Conservation (phyloP, 2,329 filamentous ascomycete genomes). For the Microthyrium microscopicum region DNA sequence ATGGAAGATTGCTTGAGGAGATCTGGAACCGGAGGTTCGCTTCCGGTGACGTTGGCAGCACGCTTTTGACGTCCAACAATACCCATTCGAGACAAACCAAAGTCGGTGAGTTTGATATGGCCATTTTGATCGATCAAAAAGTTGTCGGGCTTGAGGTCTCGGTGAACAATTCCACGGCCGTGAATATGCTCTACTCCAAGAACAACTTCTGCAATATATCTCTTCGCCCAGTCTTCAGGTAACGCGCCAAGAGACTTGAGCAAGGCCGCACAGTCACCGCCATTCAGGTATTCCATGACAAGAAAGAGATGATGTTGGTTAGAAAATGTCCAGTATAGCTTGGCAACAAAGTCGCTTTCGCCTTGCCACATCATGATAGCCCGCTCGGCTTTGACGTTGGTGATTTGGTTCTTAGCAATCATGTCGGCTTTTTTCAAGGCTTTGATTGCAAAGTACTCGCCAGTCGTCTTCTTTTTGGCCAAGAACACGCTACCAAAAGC, state of each 20-base stretch:
- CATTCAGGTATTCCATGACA: conserved; percentile 98
- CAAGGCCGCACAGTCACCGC: conserved; percentile 88
- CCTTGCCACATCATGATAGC: conserved; percentile 99
- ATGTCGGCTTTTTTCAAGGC: conserved; percentile 99
- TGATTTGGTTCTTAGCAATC: conserved; percentile 98
- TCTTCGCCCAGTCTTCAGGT: conserved; percentile 95
- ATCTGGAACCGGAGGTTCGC: conserved; percentile 73
- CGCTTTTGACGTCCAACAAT: conserved; percentile 91
- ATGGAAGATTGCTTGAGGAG: conserved; percentile 86
- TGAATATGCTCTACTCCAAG: conserved; percentile 95
- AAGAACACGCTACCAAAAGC: conserved; percentile 96
- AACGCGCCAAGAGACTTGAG: conserved; percentile 88
- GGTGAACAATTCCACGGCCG: conserved; percentile 85
- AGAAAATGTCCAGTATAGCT: conserved; percentile 98
- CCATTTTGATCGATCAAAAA: conserved; percentile 92
- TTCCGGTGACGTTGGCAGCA: conserved; percentile 58
- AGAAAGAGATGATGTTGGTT: conserved; percentile 98
- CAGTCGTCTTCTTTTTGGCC: conserved; percentile 96
- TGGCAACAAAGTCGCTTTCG: conserved; percentile 96
- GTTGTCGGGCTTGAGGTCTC: conserved; percentile 94
- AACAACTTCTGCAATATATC: conserved; percentile 90
- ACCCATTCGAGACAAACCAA: conserved; percentile 93
- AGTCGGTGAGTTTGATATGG: conserved; percentile 92
- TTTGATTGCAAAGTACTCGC: conserved; percentile 97
- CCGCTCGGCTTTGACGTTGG: conserved; percentile 94